Conservation (phyloP, 2,329 filamentous ascomycete species). For the Chrysoporthe puriensis region DNA sequence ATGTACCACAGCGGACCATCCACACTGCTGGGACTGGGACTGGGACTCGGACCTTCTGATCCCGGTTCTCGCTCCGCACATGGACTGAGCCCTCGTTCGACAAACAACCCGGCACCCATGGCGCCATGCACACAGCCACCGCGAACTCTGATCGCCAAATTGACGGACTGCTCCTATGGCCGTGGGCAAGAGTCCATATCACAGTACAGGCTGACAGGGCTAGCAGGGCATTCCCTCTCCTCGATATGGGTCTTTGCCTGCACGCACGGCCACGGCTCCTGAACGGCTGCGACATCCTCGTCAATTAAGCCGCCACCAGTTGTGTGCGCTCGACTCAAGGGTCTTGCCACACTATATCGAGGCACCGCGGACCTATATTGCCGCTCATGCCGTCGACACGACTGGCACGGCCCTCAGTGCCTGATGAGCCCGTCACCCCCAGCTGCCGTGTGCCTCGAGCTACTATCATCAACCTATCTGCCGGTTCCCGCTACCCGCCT, state of each 20-base stretch:
- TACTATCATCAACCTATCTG: conserved; percentile 4
- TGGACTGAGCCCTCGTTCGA: not conserved
- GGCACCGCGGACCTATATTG: conserved; percentile 1
- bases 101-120: not conserved
- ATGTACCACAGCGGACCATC: not conserved
- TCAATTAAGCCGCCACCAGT: conserved; percentile 16
- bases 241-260: not conserved
- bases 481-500: conserved; percentile 14
- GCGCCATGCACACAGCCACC: not conserved
- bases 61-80: conserved; percentile 73
- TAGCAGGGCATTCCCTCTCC: conserved; percentile 9
- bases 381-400: not conserved
- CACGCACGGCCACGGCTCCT: conserved; percentile 21
- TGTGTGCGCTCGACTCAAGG: conserved; percentile 5
- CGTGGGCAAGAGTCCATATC: not conserved
- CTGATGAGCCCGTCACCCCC: not conserved
- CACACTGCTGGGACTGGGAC: conserved; percentile 34
- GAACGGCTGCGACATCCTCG: conserved; percentile 4
- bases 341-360: conserved; percentile 16
- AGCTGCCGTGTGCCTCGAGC: conserved; percentile 1
- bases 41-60: conserved; percentile 90
- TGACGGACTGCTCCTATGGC: not conserved
- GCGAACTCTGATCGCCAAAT: not conserved
- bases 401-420: not conserved
- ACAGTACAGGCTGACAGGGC: not conserved